phyloP scores from a whole-genome alignment of 352 stramenopile species.

The Globisporangium cederbergense region DNA sequence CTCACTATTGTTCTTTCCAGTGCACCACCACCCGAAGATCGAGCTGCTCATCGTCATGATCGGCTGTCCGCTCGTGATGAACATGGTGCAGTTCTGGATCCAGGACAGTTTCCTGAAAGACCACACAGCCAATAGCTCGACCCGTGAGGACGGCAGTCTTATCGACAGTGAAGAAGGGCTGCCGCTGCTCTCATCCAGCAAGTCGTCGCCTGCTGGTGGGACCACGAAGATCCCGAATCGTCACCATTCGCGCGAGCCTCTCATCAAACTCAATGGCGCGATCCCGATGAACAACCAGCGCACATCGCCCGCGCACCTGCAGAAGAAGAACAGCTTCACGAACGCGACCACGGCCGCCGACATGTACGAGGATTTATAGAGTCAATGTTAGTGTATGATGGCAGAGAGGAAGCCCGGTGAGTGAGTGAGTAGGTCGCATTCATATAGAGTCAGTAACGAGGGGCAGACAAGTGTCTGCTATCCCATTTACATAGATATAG shows the following conservation, averaged over 20 bases:
- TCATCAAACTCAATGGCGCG: slow-evolving; percentile 13
- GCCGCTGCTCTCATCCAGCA: slow-evolving; percentile 22
- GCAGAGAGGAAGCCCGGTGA: neutral
- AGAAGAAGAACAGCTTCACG: slow-evolving; percentile 33
- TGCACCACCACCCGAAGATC: slow-evolving; percentile 68
- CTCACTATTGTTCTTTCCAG: slow-evolving; percentile 61
- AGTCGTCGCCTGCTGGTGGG: neutral
- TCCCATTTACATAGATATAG: neutral
- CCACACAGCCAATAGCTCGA: neutral
- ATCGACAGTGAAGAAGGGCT: slow-evolving; percentile 26
- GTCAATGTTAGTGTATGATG: neutral
- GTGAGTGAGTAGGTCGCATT: neutral
- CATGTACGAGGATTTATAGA: slow-evolving; percentile 66
- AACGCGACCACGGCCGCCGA: slow-evolving; percentile 43
- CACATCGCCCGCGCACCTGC: slow-evolving; percentile 16
- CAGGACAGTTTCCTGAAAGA: slow-evolving; percentile 82
- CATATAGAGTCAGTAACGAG: slow-evolving; percentile 3
- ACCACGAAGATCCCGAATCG: neutral
- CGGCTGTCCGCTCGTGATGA: slow-evolving; percentile 79
- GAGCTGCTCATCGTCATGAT: slow-evolving; percentile 86
- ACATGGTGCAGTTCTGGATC: slow-evolving; percentile 87
- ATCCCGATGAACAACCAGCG: slow-evolving; percentile 10
- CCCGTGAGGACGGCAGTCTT: slow-evolving; percentile 2
- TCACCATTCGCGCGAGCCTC: slow-evolving; percentile 1
- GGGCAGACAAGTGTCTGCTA: neutral